These are phyloP conservation scores for Melanomma pulvis-pyrius DNA, from an alignment of 495 filamentous ascomycete genomes.

Conservation along the genomic window DNA sequence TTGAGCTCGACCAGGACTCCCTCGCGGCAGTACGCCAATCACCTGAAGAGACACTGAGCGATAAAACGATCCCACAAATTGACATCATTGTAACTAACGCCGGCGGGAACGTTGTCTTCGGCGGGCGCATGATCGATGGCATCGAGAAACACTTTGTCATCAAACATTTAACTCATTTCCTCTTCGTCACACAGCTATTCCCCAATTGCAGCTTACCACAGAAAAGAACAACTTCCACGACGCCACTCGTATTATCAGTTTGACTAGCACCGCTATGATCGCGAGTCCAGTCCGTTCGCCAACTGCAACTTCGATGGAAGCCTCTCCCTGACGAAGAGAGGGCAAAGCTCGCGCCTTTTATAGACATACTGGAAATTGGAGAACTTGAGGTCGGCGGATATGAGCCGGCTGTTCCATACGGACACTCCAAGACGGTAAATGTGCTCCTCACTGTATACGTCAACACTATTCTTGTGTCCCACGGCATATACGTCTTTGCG, in stretches of 20 bases:
- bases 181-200: not conserved
- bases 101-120: not conserved
- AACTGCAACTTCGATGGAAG: conserved; percentile 13
- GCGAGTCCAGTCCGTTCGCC: conserved; percentile 10
- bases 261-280: not conserved
- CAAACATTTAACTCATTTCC: conserved; percentile 11
- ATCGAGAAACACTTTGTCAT: conserved; percentile 8
- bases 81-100: conserved; percentile 14
- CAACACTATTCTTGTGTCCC: not conserved
- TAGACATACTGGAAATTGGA: not conserved
- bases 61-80: conserved; percentile 2
- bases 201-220: conserved; percentile 3
- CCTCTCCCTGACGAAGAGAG: conserved; percentile 6
- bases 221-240: conserved; percentile 3
- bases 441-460: not conserved
- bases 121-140: not conserved
- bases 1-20: conserved; percentile 8
- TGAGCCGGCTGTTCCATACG: conserved; percentile 7
- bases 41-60: conserved; percentile 1
- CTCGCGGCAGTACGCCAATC: not conserved
- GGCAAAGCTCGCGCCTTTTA: not conserved
- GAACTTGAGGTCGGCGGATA: not conserved
- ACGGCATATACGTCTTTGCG: conserved; percentile 12
- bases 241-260: conserved; percentile 4
- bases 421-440: conserved; percentile 20